Evolutionary conservation across 2,329 filamentous ascomycete genomes (phyloP).

Genomic region (Dendrostoma leiphaemia): DNA sequence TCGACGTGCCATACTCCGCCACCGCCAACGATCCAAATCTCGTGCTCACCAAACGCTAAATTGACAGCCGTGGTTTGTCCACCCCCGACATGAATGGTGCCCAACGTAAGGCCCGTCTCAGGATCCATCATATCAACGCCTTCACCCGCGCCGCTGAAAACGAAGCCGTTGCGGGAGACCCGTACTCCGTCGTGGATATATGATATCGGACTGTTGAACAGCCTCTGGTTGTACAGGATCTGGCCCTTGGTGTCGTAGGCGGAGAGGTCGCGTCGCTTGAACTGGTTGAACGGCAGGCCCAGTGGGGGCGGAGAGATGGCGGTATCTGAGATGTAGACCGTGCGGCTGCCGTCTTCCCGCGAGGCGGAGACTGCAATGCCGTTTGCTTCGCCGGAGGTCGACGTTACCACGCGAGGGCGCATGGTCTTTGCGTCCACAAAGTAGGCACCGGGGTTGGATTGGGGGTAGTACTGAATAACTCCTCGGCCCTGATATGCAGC

Average conservation of each 20-base stretch:
- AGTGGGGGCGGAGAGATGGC: background rate
- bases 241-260: background rate
- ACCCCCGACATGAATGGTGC: background rate
- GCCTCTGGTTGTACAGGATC: background rate
- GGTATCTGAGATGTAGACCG: background rate
- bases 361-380: background rate
- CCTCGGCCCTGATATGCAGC: background rate
- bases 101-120: background rate
- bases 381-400: background rate
- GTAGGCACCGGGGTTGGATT: background rate
- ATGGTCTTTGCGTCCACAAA: background rate
- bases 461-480: background rate
- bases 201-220: background rate
- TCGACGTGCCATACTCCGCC: conserved; percentile 3
- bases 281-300: background rate
- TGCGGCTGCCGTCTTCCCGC: background rate
- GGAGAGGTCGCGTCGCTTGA: background rate
- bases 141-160: background rate
- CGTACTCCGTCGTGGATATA: background rate
- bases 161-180: background rate
- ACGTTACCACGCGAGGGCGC: background rate
- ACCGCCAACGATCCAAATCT: background rate
- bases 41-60: background rate
- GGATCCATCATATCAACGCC: conserved; percentile 2
- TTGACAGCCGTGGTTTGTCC: background rate